Evolutionary conservation across 2,329 filamentous ascomycete genomes (phyloP).

Genomic region (Xenoacremonium recifei): DNA sequence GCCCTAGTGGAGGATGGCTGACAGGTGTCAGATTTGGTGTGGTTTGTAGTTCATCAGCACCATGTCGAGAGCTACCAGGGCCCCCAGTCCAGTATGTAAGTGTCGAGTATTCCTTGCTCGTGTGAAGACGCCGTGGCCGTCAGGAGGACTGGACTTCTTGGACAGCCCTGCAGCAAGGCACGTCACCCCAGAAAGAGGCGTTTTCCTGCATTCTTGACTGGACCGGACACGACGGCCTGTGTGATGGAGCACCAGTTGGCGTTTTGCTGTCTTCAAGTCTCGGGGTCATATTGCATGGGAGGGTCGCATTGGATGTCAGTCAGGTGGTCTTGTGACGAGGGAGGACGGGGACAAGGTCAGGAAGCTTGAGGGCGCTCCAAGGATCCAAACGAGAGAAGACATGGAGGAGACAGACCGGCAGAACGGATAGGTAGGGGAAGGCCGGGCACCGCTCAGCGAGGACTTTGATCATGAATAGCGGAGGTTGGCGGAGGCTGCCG

Average conservation of each 20-base stretch:
- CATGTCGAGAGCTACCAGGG: slow-evolving; percentile 11
- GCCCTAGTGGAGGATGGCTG: no score
- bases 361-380: slow-evolving; percentile 6
- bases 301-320: slow-evolving; percentile 23
- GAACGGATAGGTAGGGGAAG: slow-evolving; percentile 12
- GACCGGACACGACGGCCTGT: no score
- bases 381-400: slow-evolving; percentile 1
- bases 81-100: no score
- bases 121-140: no score
- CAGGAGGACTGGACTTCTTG: no score
- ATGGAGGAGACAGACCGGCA: slow-evolving; percentile 10
- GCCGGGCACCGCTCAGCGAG: background rate
- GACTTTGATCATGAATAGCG: no score
- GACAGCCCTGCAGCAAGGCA: no score
- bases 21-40: slow-evolving; percentile 5
- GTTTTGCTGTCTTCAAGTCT: background rate
- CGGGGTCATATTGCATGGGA: slow-evolving; percentile 1
- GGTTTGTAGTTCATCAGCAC: slow-evolving; percentile 16
- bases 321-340: slow-evolving; percentile 18
- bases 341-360: slow-evolving; percentile 6
- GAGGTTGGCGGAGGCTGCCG: slow-evolving; percentile 1
- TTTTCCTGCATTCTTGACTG: no score
- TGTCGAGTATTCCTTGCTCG: no score
- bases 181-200: no score
- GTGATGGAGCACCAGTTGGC: no score